A percentile compares a stretch with the other conserved stretches of the same genome.
These are phyloP conservation scores for Boletus patriciae DNA, from an alignment of 768 basidiomycete genomes.

Conservation along the genomic window DNA sequence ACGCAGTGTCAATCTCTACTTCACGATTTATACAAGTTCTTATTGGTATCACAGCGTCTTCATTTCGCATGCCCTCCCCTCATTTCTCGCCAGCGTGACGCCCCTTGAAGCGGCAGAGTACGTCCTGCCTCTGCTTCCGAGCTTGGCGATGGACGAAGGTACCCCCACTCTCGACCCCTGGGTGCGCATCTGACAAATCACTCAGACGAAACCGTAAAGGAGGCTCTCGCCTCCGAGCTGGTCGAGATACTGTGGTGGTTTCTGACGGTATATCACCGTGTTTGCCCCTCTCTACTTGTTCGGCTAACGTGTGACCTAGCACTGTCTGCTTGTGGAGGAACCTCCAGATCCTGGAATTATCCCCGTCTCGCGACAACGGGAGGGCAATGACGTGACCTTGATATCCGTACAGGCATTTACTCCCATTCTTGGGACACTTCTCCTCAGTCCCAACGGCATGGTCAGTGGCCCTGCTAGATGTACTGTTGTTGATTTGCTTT, in stretches of 20 bases:
- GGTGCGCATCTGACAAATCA: slow-evolving; percentile 8
- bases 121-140: slow-evolving; percentile 85
- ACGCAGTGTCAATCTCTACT: slow-evolving; percentile 6
- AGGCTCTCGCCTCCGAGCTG: slow-evolving; percentile 79
- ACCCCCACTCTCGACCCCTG: slow-evolving; percentile 9
- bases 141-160: slow-evolving; percentile 87
- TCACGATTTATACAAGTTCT: not conserved
- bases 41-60: slow-evolving; percentile 57
- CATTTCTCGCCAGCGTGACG: slow-evolving; percentile 71
- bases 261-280: slow-evolving; percentile 52
- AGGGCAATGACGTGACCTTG: slow-evolving; percentile 32
- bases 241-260: slow-evolving; percentile 93
- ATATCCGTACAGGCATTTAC: slow-evolving; percentile 89
- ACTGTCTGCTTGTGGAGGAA: slow-evolving; percentile 66
- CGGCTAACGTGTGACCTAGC: slow-evolving; percentile 38
- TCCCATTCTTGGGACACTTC: slow-evolving; percentile 82
- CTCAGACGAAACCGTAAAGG: slow-evolving; percentile 83
- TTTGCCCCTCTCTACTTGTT: slow-evolving; percentile 1
- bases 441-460: slow-evolving; percentile 74
- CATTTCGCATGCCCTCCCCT: slow-evolving; percentile 82
- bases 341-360: slow-evolving; percentile 16
- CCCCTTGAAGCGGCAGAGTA: slow-evolving; percentile 91
- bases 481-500: slow-evolving; percentile 76
- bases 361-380: slow-evolving; percentile 14
- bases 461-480: slow-evolving; percentile 73